phyloP scores from a whole-genome alignment of 441 rosid species.

The Rhodomyrtus psidioides region DNA sequence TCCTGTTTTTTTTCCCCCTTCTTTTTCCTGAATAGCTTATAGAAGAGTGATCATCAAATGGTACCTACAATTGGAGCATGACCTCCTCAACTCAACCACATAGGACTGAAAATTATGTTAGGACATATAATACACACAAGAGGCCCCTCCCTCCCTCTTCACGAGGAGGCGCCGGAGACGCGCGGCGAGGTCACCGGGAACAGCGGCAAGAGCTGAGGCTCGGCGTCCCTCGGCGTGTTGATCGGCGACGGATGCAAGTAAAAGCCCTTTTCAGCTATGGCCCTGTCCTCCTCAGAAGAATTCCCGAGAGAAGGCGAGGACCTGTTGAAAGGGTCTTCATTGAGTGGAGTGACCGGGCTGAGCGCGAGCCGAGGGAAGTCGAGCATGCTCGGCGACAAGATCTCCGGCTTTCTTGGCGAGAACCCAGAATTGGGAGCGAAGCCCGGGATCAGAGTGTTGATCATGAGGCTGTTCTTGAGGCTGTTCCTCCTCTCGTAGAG shows the following conservation, averaged over 20 bases:
- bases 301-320: slow-evolving; percentile 15
- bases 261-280: not conserved
- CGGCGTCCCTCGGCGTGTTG: not conserved
- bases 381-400: slow-evolving; percentile 22
- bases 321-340: slow-evolving; percentile 6
- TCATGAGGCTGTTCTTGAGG: slow-evolving; percentile 11
- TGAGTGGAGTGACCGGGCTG: slow-evolving; percentile 16
- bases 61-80: not conserved
- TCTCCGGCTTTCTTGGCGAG: not conserved
- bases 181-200: not conserved
- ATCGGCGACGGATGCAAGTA: not conserved
- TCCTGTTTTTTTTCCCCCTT: not conserved
- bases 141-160: not conserved
- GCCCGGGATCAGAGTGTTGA: slow-evolving; percentile 4
- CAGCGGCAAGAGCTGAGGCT: slow-evolving; percentile 1
- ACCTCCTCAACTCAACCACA: not conserved
- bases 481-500: slow-evolving; percentile 18
- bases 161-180: not conserved
- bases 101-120: not conserved
- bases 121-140: not conserved
- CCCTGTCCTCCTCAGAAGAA: not conserved
- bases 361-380: slow-evolving; percentile 15
- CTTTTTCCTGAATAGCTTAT: not conserved
- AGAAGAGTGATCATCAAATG: not conserved
- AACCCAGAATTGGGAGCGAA: not conserved